Base-by-base conservation (phyloP, 805 yeast genomes). In the Candida loeiensis region DNA sequence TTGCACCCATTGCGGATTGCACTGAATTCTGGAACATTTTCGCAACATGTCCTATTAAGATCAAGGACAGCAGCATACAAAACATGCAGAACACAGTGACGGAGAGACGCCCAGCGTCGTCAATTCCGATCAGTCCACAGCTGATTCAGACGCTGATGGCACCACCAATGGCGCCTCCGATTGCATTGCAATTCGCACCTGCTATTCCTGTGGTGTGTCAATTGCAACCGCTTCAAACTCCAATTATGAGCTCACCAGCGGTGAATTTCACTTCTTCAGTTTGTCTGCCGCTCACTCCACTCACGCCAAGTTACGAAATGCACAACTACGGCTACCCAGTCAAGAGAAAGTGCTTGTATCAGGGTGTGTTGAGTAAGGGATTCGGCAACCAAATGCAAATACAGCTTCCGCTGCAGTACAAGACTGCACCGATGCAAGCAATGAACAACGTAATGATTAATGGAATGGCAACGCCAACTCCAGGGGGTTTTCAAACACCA, bases 1-100 rank as follows among this genome's bases (percentile, higher is more conserved):
- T 54, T 42, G 48, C 48, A 13, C 37, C 45, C 36, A 38, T 60
- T 12, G 43, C 41, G 34, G 33, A 35, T 3, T 62, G 59, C 34
- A 37, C 36, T 1, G 25, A 46, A 8, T 60, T 62, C 39, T 63
- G 66, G 66, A 26, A 27, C 11, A 22, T 39, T 12, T 42, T 59
- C 37, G 17, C 36, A 13, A 33, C 12, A 22, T 28, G 33, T 14
- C n/a, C 33, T 11, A 13, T 30, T 5, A 7, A 30, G 19, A 30
- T 30, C 21, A 30, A 16, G 16, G 20, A 13, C n/a, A 12, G 17
- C 4, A 12, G 16, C 6, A 30, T 30, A 4, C 20, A 17, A 13
- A 30, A 16, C 21, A 30, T 30, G 33, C 16, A 21, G n/a, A 21
- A 13, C 15, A 11, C 15, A 4, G 21, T 30, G 4, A 4, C n/a